Conservation (phyloP, 2,329 filamentous ascomycete genomes). For the Apiospora pterosperma region DNA sequence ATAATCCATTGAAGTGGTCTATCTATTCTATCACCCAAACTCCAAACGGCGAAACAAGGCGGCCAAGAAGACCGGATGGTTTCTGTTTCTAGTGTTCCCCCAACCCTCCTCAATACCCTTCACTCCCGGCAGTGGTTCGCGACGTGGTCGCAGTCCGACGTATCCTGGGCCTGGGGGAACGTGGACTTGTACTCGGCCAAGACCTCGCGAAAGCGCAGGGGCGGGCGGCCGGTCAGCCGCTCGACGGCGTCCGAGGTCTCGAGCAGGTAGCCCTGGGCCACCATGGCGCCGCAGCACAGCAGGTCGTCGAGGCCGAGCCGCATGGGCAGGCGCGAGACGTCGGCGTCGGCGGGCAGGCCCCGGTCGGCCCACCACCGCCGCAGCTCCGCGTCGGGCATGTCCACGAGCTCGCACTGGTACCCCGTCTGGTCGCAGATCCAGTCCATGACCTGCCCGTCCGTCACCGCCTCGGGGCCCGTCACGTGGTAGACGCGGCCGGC, state of each 20-base stretch:
- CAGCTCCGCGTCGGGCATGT: conserved; percentile 15
- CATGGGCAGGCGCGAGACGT: conserved; percentile 12
- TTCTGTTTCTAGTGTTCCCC: background rate
- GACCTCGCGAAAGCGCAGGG: conserved; percentile 8
- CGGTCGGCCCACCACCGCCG: conserved; percentile 6
- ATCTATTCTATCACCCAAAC: background rate
- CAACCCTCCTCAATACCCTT: background rate
- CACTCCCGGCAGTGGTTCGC: background rate
- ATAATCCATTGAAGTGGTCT: background rate
- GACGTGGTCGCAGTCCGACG: conserved; percentile 4
- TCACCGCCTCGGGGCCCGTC: conserved; percentile 15
- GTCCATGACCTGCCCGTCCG: conserved; percentile 16
- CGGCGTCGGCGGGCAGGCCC: conserved; percentile 10
- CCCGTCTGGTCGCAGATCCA: conserved; percentile 16
- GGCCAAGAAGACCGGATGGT: background rate
- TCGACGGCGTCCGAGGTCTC: conserved; percentile 3
- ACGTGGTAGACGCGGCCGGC: conserved; percentile 13
- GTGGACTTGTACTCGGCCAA: conserved; percentile 10
- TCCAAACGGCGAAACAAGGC: background rate
- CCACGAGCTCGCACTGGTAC: conserved; percentile 13
- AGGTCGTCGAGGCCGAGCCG: conserved; percentile 17
- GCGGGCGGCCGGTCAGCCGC: background rate
- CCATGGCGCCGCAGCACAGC: conserved; percentile 13
- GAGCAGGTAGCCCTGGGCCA: conserved; percentile 5
- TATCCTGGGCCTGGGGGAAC: conserved; percentile 9